Evolutionary conservation across 176 grass and related monocot species (phyloP).

Genomic region (Oryza longistaminata): DNA sequence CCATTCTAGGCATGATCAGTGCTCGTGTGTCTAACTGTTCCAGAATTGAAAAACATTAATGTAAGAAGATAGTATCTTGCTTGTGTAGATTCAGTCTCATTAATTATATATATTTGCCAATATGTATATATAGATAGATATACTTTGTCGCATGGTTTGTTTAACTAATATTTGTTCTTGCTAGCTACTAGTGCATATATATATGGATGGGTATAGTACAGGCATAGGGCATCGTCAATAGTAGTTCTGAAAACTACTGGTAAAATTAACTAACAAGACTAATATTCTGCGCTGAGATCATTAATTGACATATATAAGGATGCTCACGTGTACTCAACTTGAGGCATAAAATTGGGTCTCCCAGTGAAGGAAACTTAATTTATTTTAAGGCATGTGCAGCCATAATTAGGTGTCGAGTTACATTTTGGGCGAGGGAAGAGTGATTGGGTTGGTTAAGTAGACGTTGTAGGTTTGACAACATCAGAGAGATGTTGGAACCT

Average conservation of each 20-base stretch:
- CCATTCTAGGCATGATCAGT: neutral
- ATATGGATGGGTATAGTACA: neutral
- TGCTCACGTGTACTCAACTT: neutral
- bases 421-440: conserved; percentile 42
- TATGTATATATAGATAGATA: neutral
- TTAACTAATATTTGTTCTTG: neutral
- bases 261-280: neutral
- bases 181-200: neutral
- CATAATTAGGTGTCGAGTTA: conserved; percentile 51
- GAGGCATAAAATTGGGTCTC: neutral
- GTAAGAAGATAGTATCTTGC: neutral
- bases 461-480: conserved; percentile 97
- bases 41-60: neutral
- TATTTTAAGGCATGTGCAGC: conserved; percentile 60
- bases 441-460: conserved; percentile 94
- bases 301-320: neutral
- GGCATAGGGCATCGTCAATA: neutral
- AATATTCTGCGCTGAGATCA: neutral
- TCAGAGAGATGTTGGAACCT: conserved; percentile 75
- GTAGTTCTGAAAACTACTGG: neutral
- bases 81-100: neutral
- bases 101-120: neutral
- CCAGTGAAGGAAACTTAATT: conserved; percentile 25
- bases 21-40: neutral
- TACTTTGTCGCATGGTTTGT: neutral